Evolutionary conservation across 106 monocot species (phyloP).

Genomic region (Triglochin maritima): DNA sequence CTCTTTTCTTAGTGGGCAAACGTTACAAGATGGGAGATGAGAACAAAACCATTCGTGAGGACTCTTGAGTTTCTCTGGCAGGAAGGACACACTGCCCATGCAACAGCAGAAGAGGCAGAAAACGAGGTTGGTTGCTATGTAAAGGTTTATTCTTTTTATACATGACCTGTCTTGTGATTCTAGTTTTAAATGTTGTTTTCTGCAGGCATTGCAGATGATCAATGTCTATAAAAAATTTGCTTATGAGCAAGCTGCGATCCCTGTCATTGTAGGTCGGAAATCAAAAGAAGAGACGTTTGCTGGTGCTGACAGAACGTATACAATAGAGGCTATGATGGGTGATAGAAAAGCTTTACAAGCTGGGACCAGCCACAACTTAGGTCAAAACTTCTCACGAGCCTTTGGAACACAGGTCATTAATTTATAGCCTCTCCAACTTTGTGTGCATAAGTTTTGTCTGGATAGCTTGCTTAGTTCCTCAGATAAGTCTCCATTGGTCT

Average conservation of each 20-base stretch:
- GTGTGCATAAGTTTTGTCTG: no score
- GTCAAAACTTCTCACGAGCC: slow-evolving; percentile 97
- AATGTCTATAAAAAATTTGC: slow-evolving; percentile 89
- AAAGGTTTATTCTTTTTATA: neutral
- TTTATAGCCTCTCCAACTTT: neutral
- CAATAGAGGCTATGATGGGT: slow-evolving; percentile 99
- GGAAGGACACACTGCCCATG: slow-evolving; percentile 99
- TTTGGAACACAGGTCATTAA: slow-evolving; percentile 83
- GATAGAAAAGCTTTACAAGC: slow-evolving; percentile 95
- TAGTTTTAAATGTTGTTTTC: slow-evolving; percentile 18
- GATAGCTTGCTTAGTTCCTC: no score
- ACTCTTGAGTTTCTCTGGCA: slow-evolving; percentile 99
- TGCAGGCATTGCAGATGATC: slow-evolving; percentile 98
- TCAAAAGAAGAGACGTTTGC: slow-evolving; percentile 89
- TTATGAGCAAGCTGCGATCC: slow-evolving; percentile 95
- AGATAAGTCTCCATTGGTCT: no score
- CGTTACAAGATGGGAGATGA: slow-evolving; percentile 99
- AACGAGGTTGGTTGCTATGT: slow-evolving; percentile 43
- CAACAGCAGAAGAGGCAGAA: slow-evolving; percentile 90
- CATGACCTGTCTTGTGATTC: slow-evolving; percentile 14
- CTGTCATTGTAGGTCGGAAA: slow-evolving; percentile 93
- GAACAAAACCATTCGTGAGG: slow-evolving; percentile 97
- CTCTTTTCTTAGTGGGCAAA: slow-evolving; percentile 71
- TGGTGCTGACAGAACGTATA: slow-evolving; percentile 84
- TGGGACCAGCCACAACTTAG: slow-evolving; percentile 97